Evolutionary conservation across 23 red algal species (phyloP).

Genomic region (Gracilariopsis chorda): DNA sequence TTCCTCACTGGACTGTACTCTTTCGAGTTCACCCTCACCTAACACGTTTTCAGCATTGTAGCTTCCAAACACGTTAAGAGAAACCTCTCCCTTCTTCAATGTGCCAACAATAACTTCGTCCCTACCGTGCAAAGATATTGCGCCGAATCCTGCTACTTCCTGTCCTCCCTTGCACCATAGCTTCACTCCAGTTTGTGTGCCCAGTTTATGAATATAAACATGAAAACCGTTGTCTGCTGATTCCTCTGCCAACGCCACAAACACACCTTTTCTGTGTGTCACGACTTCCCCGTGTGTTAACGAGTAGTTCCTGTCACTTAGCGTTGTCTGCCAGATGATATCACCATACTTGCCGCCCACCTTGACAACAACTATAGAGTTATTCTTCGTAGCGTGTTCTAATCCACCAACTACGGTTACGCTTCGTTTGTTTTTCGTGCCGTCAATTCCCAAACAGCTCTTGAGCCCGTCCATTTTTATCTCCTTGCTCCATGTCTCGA

Average conservation of each 20-base stretch:
- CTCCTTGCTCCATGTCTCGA: neutral
- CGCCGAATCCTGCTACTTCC: neutral
- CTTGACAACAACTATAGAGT: neutral
- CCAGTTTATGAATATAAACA: neutral
- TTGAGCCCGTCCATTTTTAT: neutral
- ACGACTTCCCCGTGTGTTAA: neutral
- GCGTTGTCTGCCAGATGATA: neutral
- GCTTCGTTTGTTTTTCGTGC: neutral
- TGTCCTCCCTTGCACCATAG: neutral
- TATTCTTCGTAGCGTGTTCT: neutral
- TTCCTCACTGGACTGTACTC: too few relatives aligned
- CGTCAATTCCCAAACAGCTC: neutral
- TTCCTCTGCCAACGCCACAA: neutral
- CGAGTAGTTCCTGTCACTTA: neutral
- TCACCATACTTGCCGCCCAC: neutral
- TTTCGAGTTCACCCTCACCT: neutral
- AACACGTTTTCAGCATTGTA: neutral
- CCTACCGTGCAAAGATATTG: neutral
- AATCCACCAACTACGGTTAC: neutral
- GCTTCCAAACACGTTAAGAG: neutral
- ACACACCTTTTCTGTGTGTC: neutral
- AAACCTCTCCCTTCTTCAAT: neutral
- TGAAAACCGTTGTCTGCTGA: neutral
- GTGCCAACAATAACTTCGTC: neutral
- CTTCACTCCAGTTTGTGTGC: neutral